These are phyloP conservation scores for Penicillium tannophilum DNA, from an alignment of 495 filamentous ascomycete genomes.

Conservation along the genomic window DNA sequence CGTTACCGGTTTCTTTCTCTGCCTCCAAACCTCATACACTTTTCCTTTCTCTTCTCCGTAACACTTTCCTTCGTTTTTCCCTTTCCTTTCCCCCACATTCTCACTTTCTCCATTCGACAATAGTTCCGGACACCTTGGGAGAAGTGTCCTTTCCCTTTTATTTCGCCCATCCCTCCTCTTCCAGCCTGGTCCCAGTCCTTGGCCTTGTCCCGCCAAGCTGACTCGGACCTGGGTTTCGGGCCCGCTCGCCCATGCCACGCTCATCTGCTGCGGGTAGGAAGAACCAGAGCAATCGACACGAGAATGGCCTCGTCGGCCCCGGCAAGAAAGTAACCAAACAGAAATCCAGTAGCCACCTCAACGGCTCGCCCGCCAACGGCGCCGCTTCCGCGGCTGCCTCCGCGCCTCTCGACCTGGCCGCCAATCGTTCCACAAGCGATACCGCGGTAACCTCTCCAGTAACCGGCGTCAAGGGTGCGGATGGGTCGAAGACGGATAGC, in stretches of 20 bases:
- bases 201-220: constrained; percentile 55
- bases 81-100: constrained; percentile 16
- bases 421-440: constrained; percentile 45
- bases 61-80: constrained; percentile 13
- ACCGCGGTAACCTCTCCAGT: constrained; percentile 39
- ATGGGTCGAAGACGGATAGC: constrained; percentile 38
- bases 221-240: constrained; percentile 54
- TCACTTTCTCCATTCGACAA: constrained; percentile 11
- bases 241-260: constrained; percentile 69
- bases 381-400: constrained; percentile 40
- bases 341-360: constrained; percentile 64
- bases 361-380: constrained; percentile 56
- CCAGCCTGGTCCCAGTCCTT: constrained; percentile 55
- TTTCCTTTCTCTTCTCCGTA: constrained; percentile 20
- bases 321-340: constrained; percentile 78
- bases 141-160: constrained; percentile 15
- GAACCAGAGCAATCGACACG: constrained; percentile 73
- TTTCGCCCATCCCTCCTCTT: constrained; percentile 21
- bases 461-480: constrained; percentile 37
- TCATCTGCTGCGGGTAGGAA: constrained; percentile 65
- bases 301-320: constrained; percentile 83
- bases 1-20: constrained; percentile 22
- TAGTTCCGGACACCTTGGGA: constrained; percentile 20
- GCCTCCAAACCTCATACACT: constrained; percentile 22
- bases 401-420: constrained; percentile 48